phyloP scores from a whole-genome alignment of 768 basidiomycete genomes.

The Termitomyces sp. region DNA sequence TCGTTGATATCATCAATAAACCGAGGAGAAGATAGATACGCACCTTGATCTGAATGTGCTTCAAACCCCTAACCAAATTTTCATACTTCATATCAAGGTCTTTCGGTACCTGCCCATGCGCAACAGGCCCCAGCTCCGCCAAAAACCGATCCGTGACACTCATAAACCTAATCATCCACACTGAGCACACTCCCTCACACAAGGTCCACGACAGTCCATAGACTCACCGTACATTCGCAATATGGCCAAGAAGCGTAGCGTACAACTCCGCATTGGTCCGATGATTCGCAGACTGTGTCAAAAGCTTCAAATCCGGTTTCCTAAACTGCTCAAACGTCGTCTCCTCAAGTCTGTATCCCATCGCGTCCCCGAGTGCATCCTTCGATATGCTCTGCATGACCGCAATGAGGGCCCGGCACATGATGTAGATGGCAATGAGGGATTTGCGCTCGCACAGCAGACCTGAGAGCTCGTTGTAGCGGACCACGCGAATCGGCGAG shows the following conservation, averaged over 20 bases:
- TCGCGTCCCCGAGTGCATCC: slow-evolving; percentile 71
- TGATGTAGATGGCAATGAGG: slow-evolving; percentile 85
- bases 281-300: slow-evolving; percentile 70
- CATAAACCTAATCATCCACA: slow-evolving; percentile 63
- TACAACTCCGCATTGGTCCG: slow-evolving; percentile 79
- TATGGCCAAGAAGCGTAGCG: slow-evolving; percentile 77
- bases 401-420: slow-evolving; percentile 82
- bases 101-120: slow-evolving; percentile 72
- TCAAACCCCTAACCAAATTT: slow-evolving; percentile 77
- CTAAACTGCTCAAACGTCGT: slow-evolving; percentile 85
- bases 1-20: background rate
- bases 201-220: background rate
- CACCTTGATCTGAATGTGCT: slow-evolving; percentile 81
- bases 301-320: slow-evolving; percentile 63
- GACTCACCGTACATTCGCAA: slow-evolving; percentile 79
- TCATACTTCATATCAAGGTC: slow-evolving; percentile 83
- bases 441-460: slow-evolving; percentile 69
- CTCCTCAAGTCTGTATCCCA: slow-evolving; percentile 82
- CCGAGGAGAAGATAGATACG: background rate
- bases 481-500: slow-evolving; percentile 27
- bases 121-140: slow-evolving; percentile 70
- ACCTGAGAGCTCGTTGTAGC: slow-evolving; percentile 43
- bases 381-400: slow-evolving; percentile 70
- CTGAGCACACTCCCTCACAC: background rate
- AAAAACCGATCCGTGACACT: slow-evolving; percentile 93